Conservation (phyloP, 2,329 filamentous ascomycete species). For the Monilinia laxa region DNA sequence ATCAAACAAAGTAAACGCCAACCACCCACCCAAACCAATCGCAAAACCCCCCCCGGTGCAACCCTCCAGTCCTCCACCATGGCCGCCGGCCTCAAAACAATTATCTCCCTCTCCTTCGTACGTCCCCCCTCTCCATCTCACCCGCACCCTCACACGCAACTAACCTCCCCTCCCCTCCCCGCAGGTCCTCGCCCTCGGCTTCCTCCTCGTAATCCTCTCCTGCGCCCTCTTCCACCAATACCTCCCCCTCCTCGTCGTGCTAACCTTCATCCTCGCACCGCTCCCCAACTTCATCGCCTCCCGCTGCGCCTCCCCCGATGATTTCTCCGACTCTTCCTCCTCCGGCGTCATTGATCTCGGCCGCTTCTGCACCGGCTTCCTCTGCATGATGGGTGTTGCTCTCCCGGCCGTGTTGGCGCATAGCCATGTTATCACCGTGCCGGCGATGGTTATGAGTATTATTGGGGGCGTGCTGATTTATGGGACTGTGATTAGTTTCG, state of each 20-base stretch:
- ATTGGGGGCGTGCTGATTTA: slow-evolving; percentile 92
- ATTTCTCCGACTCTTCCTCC: slow-evolving; percentile 75
- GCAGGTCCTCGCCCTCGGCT: slow-evolving; percentile 90
- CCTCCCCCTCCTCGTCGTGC: slow-evolving; percentile 92
- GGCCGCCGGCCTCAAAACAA: slow-evolving; percentile 94
- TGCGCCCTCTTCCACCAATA: slow-evolving; percentile 94
- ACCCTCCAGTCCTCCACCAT: slow-evolving; percentile 39
- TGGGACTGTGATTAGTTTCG: slow-evolving; percentile 96
- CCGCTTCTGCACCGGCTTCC: slow-evolving; percentile 88
- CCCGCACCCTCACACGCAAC: not conserved
- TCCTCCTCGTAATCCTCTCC: slow-evolving; percentile 97
- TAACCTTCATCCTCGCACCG: slow-evolving; percentile 89
- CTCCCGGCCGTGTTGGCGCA: slow-evolving; percentile 87
- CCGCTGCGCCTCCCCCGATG: slow-evolving; percentile 86
- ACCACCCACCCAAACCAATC: not conserved
- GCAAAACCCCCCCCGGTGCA: slow-evolving; percentile 11
- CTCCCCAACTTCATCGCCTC: slow-evolving; percentile 95
- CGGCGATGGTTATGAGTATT: slow-evolving; percentile 94
- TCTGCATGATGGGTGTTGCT: slow-evolving; percentile 96
- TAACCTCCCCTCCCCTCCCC: slow-evolving; percentile 21
- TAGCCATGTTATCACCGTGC: slow-evolving; percentile 73
- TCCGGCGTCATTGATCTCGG: slow-evolving; percentile 90
- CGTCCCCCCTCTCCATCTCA: slow-evolving; percentile 35
- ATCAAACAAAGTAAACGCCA: not conserved
- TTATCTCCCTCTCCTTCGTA: slow-evolving; percentile 97